Base-by-base conservation (phyloP, 768 basidiomycete genomes). In the Auricularia heimuer region DNA sequence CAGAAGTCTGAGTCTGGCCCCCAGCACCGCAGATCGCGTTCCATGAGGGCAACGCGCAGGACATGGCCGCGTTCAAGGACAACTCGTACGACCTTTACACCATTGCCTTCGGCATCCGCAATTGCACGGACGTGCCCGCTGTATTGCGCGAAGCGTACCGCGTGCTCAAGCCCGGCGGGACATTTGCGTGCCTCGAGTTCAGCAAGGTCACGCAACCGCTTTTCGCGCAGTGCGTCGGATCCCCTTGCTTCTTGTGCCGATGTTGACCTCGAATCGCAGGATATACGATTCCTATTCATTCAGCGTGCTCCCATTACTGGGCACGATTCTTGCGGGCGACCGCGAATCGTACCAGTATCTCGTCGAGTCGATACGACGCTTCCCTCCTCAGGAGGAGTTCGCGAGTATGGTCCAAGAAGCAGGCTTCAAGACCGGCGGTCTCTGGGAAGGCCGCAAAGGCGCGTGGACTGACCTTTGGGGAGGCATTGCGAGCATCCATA, bases 101-200 rank as follows among this genome's bases (percentile, higher is more conserved):
- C 34, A 98, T 99, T 74, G 94, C 97, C 0, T 99, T 99, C 70
- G 96, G 97, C 33, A 98, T 98, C 69, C 84, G 97, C 45, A 99
- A 99, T 73, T 95, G 93, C 78, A 99, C 97, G 18, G 92, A 91
- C 61, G 85, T 98, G 65, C 89, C 90, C 1, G 87, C 85, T 29
- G 97, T 94, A 16, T 79, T 99, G 56, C 81, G 81, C 65, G 94
- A 98, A 74, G 97, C 97, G 1, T 78, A 96, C 75, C 85, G 97
- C 29, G 94, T 98, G 14, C 83, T 99, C 39, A 98, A 95, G 74
- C 97, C 97, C 0, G 97, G 97, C 65, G 97, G 94, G 62, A 90
- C 85, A 10, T 95, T 99, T 74, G 90, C 93, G 10, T 97, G 95
- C 72, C 83, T 99, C 62, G 97, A 99, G 75, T 98, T 99, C 76